phyloP scores from a whole-genome alignment of 768 basidiomycete genomes.

The Auricularia sp. region DNA sequence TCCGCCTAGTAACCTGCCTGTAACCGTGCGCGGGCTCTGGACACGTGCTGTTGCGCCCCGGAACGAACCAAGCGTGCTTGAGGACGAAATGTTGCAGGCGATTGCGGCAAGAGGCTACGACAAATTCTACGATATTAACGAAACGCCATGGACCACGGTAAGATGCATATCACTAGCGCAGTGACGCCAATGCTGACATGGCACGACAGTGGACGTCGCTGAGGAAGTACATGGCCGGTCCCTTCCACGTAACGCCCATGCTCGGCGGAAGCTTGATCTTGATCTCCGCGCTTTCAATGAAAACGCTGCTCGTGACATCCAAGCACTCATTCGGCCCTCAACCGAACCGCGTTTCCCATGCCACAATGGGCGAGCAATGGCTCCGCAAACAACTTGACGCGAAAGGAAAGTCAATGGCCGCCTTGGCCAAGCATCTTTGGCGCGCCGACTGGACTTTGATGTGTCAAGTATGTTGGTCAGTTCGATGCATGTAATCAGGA shows the following conservation, averaged over 20 bases:
- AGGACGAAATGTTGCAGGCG: constrained; percentile 11
- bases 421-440: constrained; percentile 70
- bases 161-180: constrained; percentile 19
- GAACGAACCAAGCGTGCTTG: too few relatives aligned
- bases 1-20: too few relatives aligned
- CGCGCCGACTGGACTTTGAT: constrained; percentile 80
- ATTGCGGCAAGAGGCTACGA: constrained; percentile 92
- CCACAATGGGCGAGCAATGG: constrained; percentile 79
- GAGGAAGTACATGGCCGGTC: constrained; percentile 54
- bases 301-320: constrained; percentile 74
- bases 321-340: constrained; percentile 80
- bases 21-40: too few relatives aligned
- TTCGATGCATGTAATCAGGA: too few relatives aligned
- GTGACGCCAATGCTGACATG: too few relatives aligned
- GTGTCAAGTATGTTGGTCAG: constrained; percentile 57
- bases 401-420: constrained; percentile 55
- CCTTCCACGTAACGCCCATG: constrained; percentile 83
- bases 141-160: constrained; percentile 91
- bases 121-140: constrained; percentile 97
- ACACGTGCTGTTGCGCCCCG: too few relatives aligned
- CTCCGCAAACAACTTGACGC: constrained; percentile 53
- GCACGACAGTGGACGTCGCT: constrained; percentile 63
- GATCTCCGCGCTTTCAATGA: constrained; percentile 70
- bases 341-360: constrained; percentile 48
- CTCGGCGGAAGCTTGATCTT: constrained; percentile 98